Percentiles rank a stretch among this genome's conserved stretches.
These are phyloP conservation scores for Pythium monospermum DNA, from an alignment of 352 stramenopile genomes.

Conservation along the genomic window DNA sequence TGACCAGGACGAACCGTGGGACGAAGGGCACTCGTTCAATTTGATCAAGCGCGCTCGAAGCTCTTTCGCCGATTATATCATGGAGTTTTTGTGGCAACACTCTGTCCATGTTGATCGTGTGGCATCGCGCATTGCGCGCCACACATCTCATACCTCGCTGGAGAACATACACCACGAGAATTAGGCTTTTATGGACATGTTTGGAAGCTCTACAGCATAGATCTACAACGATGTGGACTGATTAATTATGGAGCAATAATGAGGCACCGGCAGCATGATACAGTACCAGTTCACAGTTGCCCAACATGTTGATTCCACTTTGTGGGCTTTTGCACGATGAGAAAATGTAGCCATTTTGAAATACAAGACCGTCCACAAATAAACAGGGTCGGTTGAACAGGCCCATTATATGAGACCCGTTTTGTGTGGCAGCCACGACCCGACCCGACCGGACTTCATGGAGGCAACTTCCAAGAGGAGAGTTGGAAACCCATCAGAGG, in stretches of 20 bases:
- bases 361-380: not conserved
- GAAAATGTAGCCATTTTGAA: conserved; percentile 5
- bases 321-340: not conserved
- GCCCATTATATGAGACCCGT: no score
- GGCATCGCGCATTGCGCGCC: not conserved
- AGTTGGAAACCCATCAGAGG: not conserved
- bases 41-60: conserved; percentile 5
- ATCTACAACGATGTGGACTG: no score
- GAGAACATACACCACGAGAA: no score
- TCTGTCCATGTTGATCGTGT: conserved; percentile 7
- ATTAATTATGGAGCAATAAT: no score
- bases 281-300: no score
- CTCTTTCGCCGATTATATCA: conserved; percentile 16
- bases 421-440: not conserved
- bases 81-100: conserved; percentile 12
- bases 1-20: not conserved
- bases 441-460: not conserved
- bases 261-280: no score
- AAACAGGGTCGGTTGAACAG: conserved; percentile 1
- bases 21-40: not conserved
- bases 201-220: no score
- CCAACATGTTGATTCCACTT: not conserved
- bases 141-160: no score
- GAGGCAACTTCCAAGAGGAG: not conserved
- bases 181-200: no score